Base-by-base conservation (phyloP, 2,329 filamentous ascomycete species). In the Xylariaceae sp. region DNA sequence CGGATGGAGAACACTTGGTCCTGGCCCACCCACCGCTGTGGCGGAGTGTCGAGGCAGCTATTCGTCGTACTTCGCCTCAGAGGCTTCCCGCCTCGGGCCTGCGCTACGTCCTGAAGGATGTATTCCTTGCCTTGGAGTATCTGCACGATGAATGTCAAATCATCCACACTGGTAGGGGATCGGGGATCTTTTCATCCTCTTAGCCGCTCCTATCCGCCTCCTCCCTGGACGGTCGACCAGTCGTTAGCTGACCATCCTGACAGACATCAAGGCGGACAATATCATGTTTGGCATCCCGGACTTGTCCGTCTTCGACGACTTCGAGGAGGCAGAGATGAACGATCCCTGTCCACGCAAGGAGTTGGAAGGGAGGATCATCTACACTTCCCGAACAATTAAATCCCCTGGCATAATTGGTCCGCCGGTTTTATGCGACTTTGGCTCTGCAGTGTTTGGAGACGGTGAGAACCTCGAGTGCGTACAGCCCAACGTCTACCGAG, bases 221-320 rank as follows among this genome's bases (percentile, higher is more conserved):
- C 26, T 48, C 10, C 16, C 16, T 41, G 22, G 29, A n/a, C n/a
- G n/a, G n/a, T n/a, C n/a, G n/a, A 43, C 34, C 16, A 26, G 15
- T 32, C 29, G 45, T 47, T 26, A 40, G n/a, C 30, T 8, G 26
- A 26, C 21, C 40, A 26, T 39, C 2, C 4, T 26, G 9, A 34
- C 22, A 74, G 71, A 73, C 60, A 74, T 79, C 29, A 76, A 74
- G 56, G 70, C 72, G 2, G 71, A 75, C 53, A 78, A 78, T 44
- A 73, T 79, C 36, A 73, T 78, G 68, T 68, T 76, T 30, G 67
- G 67, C 6, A 71, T 75, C 39, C 39, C 49, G 0, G 72, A 76
- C 47, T 66, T 76, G 43, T 70, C 70, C 0, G 67, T 75, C 9
- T 73, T 75, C 43, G 61, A 8, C 18, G 58, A 68, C 2, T 73